Base-by-base conservation (phyloP, 371 early-diverging fungal genomes). In the Globomyces sp. region DNA sequence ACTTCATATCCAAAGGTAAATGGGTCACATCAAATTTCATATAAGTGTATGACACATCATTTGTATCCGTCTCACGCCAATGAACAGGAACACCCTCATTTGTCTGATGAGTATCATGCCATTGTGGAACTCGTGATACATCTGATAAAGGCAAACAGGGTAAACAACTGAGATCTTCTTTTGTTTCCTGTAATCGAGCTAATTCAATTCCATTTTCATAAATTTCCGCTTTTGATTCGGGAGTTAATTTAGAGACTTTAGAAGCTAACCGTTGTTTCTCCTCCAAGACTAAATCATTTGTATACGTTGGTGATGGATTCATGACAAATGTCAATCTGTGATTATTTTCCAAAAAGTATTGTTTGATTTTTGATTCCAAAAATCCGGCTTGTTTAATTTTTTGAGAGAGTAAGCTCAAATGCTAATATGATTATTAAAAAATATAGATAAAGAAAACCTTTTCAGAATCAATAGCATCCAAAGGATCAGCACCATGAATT, bases 21-120 rank as follows among this genome's bases (percentile, higher is more conserved):
- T 83, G 83, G 2, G 81, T 77, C 3, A 90, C 71, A 51, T 79
- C 76, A 69, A 88, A 89, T 68, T 87, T 85, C 0, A 88, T 82
- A 51, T 86, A 79, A 47, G 94, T 80, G 71, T 96, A 97, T n/a
- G 93, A 90, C 55, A 97, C 87, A 11, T 94, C 96, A 68, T 97
- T 97, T 24, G 98, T 95, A 3, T 87, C 70, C 0, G 95, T 88
- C 1, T 86, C 80, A 62, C 93, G 81, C 87, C 88, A 89, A 59
- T 92, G 91, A 13, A 90, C 86, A 39, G 88, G 86, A 3, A 71
- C 42, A 6, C 9, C 6, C 11, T 61, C 8, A 10, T 57, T 57
- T 13, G 57, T 39, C 47, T 8, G 11, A 1, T 11, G 55, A 55
- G 36, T 24, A 24, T 24, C 24, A 24, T 24, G 36, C 1, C 36